Conservation (phyloP, 139 green algal species). For the Coccomyxa sp. region DNA sequence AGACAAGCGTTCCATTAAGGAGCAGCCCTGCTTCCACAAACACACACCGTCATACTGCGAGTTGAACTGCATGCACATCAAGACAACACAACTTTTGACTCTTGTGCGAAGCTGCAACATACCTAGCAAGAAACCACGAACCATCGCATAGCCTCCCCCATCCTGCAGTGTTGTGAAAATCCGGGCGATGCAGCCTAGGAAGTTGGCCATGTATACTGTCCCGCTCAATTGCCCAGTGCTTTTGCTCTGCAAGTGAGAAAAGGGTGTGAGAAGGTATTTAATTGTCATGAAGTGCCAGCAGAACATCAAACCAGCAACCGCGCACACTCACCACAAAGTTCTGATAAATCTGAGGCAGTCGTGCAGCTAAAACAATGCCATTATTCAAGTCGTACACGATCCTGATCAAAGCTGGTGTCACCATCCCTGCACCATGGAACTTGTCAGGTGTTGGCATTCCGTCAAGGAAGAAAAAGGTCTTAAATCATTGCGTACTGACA, state of each 20-base stretch:
- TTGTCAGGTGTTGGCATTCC: not conserved
- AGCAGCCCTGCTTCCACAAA: not conserved
- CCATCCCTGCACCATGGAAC: conserved; percentile 23
- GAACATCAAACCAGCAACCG: not conserved
- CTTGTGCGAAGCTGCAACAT: conserved; percentile 10
- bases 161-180: conserved; percentile 77
- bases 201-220: conserved; percentile 63
- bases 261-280: not conserved
- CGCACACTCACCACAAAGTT: conserved; percentile 39
- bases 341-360: conserved; percentile 63
- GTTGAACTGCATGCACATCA: not conserved
- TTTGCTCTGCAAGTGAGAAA: conserved; percentile 9
- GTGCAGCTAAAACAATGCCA: conserved; percentile 56
- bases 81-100: not conserved
- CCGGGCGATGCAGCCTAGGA: conserved; percentile 48
- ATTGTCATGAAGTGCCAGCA: not conserved
- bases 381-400: conserved; percentile 61
- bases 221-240: conserved; percentile 68
- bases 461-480: conserved; percentile 6
- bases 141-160: conserved; percentile 58
- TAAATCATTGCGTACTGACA: not conserved
- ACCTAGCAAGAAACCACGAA: conserved; percentile 64
- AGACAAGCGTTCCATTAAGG: conserved; percentile 35
- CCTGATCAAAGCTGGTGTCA: conserved; percentile 25
- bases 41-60: not conserved